These are phyloP conservation scores for Cephaloascus fragrans DNA, from an alignment of 805 yeast species.

Conservation along the genomic window DNA sequence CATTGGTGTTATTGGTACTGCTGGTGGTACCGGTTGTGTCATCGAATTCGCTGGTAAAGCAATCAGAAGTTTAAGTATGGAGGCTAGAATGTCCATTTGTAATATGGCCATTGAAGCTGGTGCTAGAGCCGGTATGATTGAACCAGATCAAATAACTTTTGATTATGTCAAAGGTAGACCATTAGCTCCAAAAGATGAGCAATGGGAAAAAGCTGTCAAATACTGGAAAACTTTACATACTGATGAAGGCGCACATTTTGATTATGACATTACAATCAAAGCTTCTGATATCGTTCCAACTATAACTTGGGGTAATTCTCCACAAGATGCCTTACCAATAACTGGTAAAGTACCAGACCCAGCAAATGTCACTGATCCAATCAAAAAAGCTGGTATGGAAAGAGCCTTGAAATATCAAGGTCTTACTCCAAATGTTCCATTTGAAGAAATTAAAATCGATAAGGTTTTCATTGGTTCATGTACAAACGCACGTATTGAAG, in stretches of 20 bases:
- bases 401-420: conserved; percentile 94
- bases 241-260: conserved; percentile 87
- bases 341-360: conserved; percentile 91
- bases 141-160: conserved; percentile 85
- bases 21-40: conserved; percentile 98
- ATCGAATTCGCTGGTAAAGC: conserved; percentile 97
- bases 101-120: conserved; percentile 99
- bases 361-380: conserved; percentile 55
- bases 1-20: conserved; percentile 95
- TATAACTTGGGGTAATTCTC: conserved; percentile 99
- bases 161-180: conserved; percentile 91
- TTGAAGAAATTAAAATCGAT: conserved; percentile 68
- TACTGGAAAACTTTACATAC: conserved; percentile 88
- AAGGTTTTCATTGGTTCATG: conserved; percentile 97
- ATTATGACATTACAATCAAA: conserved; percentile 68
- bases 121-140: conserved; percentile 99
- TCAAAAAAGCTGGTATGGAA: conserved; percentile 74
- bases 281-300: conserved; percentile 90
- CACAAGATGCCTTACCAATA: conserved; percentile 96
- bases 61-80: conserved; percentile 83
- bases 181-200: conserved; percentile 84
- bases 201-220: conserved; percentile 88
- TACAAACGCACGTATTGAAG: conserved; percentile 96
- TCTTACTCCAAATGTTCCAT: conserved; percentile 69
- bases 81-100: conserved; percentile 98